Percentiles rank a stretch among this genome's conserved stretches.
Evolutionary conservation across 352 stramenopile genomes (phyloP).

Genomic region (Phytophthora rubi): DNA sequence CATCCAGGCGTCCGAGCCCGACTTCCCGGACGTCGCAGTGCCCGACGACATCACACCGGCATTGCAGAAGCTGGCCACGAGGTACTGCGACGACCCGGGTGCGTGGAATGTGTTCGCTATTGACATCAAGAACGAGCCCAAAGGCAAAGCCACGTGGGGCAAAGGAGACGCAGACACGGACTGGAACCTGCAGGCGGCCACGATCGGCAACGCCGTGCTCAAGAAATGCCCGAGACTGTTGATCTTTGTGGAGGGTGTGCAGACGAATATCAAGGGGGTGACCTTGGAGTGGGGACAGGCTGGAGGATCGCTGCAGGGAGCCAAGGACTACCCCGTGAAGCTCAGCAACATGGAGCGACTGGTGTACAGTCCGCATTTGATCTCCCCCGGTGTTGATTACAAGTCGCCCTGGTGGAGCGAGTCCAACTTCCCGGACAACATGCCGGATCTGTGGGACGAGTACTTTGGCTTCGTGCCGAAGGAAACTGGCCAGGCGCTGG

Average conservation of each 20-base stretch:
- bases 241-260: slow-evolving; percentile 79
- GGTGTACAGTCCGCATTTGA: slow-evolving; percentile 72
- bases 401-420: slow-evolving; percentile 69
- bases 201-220: slow-evolving; percentile 76
- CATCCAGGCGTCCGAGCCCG: slow-evolving; percentile 55
- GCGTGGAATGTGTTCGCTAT: slow-evolving; percentile 81
- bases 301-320: slow-evolving; percentile 62
- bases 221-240: slow-evolving; percentile 63
- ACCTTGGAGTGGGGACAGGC: slow-evolving; percentile 65
- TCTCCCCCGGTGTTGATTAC: slow-evolving; percentile 69
- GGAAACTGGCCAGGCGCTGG: slow-evolving; percentile 58
- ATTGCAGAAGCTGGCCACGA: slow-evolving; percentile 55
- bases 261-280: slow-evolving; percentile 69
- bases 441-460: slow-evolving; percentile 67
- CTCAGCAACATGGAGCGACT: slow-evolving; percentile 74
- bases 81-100: slow-evolving; percentile 66
- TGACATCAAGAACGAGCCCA: slow-evolving; percentile 84
- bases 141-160: slow-evolving; percentile 71
- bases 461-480: slow-evolving; percentile 75
- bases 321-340: slow-evolving; percentile 67
- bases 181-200: slow-evolving; percentile 63
- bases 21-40: slow-evolving; percentile 68
- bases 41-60: slow-evolving; percentile 62
- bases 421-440: slow-evolving; percentile 71
- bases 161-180: slow-evolving; percentile 64